Conservation (phyloP, 2,329 filamentous ascomycete genomes). For the Hysterium pulicare region DNA sequence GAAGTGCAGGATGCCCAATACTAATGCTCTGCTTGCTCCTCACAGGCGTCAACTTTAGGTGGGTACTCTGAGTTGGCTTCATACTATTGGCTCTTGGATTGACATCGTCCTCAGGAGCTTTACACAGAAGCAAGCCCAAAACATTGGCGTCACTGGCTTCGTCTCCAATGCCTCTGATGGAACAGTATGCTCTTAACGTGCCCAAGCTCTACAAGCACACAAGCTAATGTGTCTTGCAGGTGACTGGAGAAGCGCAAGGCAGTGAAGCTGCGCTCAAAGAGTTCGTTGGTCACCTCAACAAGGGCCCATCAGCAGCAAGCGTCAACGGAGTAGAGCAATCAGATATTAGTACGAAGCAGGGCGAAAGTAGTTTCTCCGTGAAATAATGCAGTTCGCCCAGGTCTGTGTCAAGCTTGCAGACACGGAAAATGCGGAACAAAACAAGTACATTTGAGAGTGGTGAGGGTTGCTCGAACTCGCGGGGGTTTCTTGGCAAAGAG, state of each 20-base stretch:
- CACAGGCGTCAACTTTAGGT: slow-evolving; percentile 50
- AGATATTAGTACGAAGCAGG: slow-evolving; percentile 62
- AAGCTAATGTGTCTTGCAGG: slow-evolving; percentile 51
- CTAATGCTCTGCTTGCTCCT: no score
- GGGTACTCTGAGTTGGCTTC: slow-evolving; percentile 3
- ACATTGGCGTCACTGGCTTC: slow-evolving; percentile 44
- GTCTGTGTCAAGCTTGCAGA: not conserved
- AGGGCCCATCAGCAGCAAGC: slow-evolving; percentile 67
- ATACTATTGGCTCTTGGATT: not conserved
- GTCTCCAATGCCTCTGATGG: slow-evolving; percentile 48
- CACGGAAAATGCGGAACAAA: not conserved
- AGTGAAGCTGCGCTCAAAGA: slow-evolving; percentile 60
- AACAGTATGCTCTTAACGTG: slow-evolving; percentile 26
- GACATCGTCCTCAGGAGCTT: slow-evolving; percentile 28
- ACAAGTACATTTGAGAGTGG: not conserved
- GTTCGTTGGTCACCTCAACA: slow-evolving; percentile 71
- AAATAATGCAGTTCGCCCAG: slow-evolving; percentile 11
- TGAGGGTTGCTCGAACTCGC: not conserved
- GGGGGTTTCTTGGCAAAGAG: not conserved
- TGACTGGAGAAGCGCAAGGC: slow-evolving; percentile 87
- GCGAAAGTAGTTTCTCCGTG: slow-evolving; percentile 60
- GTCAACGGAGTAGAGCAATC: slow-evolving; percentile 73
- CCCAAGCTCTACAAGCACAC: slow-evolving; percentile 1
- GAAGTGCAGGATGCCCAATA: no score
- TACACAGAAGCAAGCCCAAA: slow-evolving; percentile 43